Base-by-base conservation (phyloP, 192 early-diverging fungal genomes). In the Anaeromyces robustus region DNA sequence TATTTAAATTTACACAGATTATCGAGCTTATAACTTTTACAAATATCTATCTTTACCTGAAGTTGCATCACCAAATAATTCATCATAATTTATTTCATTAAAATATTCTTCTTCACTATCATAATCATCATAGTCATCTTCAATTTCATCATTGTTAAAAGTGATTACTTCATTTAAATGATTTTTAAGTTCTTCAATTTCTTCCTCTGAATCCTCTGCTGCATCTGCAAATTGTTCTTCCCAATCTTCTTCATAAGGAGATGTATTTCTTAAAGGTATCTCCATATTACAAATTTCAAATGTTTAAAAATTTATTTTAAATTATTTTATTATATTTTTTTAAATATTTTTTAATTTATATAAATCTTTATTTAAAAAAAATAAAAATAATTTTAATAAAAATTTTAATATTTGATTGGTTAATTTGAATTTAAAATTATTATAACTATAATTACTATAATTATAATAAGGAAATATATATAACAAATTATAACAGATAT, bases 41-140 rank as follows among this genome's bases (percentile, higher is more conserved):
- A 12, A 34, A 34, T 34, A 34, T 34, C 3, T 34, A 34, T 34
- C 3, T 34, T 7, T 34, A 91, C 90, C 80, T 94, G 93, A 77
- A 94, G 92, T 77, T 95, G 83, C 43, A 52, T 52, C 43, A 18
- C 43, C 43, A 41, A 78, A 85, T n/a, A 86, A 82, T n/a, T 86
- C 86, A 19, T 77, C 59, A 30, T 95, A 93, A 78, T 93, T 92
- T 12, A 91, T 89, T 80, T 91, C 93, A 32, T 92, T 89, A 77
- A 86, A 89, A 30, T 86, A 84, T 39, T 93, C 90, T 30, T 91
- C 82, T 19, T 88, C 88, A 79, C 81, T 84, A 0, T 88, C 87
- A 16, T 87, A 86, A 12, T 89, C 81, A 17, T 86, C 86, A 39
- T 81, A 84, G 4, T 92, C 86, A 18, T 88, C 85, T 77, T 81